These are phyloP conservation scores for Xanthoconium purpureum DNA, from an alignment of 768 basidiomycete species.

Conservation along the genomic window DNA sequence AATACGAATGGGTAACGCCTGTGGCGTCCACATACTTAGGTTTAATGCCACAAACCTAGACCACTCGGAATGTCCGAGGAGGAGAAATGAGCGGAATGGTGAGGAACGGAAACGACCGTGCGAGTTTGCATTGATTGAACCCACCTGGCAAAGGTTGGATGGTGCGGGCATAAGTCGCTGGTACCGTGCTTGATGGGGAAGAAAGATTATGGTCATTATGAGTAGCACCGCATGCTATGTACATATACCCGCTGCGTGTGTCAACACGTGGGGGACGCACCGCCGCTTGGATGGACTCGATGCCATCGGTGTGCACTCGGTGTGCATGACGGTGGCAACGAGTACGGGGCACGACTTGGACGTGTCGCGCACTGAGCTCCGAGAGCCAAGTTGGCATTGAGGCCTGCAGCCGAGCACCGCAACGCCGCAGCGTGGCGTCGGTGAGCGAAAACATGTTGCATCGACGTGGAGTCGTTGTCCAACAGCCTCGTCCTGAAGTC, in stretches of 20 bases:
- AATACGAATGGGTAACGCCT: constrained; percentile 56
- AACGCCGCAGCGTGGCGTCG: constrained; percentile 15
- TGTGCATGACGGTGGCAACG: constrained; percentile 7
- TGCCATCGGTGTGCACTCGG: background rate
- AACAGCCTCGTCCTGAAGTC: background rate
- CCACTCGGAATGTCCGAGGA: constrained; percentile 1
- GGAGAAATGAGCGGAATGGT: constrained; percentile 7
- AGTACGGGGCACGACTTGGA: constrained; percentile 13
- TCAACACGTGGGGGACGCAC: constrained; percentile 26
- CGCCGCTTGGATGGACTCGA: constrained; percentile 5
- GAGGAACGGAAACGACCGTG: constrained; percentile 12
- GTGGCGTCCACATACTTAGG: constrained; percentile 61
- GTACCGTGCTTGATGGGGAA: constrained; percentile 1
- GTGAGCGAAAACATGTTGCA: constrained; percentile 17
- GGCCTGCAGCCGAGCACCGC: too few relatives aligned
- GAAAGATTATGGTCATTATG: background rate
- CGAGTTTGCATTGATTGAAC: constrained; percentile 7
- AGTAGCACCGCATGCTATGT: background rate
- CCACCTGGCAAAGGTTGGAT: constrained; percentile 29
- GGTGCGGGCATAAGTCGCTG: constrained; percentile 15
- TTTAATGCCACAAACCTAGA: constrained; percentile 55
- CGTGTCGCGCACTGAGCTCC: constrained; percentile 17
- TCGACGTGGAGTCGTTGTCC: constrained; percentile 10
- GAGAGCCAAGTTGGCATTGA: background rate
- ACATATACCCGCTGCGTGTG: constrained; percentile 20